A percentile compares a stretch with the other conserved stretches of the same genome.
Conservation (phyloP, 129 eudicot species). For the Helichrysum umbraculigerum region DNA sequence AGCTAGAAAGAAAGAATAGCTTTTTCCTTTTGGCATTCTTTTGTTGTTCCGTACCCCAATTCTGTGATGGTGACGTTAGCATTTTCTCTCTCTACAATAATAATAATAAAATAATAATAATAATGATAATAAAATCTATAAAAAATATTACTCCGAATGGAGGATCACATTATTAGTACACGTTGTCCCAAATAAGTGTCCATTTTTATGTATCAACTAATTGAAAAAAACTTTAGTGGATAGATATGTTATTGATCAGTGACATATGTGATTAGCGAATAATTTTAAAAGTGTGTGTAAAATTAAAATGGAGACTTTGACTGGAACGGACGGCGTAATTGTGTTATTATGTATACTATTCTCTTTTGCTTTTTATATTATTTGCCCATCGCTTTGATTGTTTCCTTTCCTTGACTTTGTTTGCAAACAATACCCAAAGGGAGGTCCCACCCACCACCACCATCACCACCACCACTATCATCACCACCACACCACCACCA, state of each 20-base stretch:
- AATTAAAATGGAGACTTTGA: too few species aligned
- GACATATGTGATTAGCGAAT: too few species aligned
- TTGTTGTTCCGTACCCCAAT: slow-evolving; percentile 44
- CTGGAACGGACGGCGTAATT: background rate
- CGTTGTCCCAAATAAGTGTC: too few species aligned
- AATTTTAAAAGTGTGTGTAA: too few species aligned
- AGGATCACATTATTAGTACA: too few species aligned
- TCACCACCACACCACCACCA: slow-evolving; percentile 26
- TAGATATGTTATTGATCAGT: too few species aligned
- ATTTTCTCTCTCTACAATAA: slow-evolving; percentile 16
- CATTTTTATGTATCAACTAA: too few species aligned
- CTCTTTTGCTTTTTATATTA: slow-evolving; percentile 28
- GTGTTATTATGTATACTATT: slow-evolving; percentile 21
- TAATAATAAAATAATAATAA: background rate
- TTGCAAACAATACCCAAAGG: slow-evolving; percentile 22
- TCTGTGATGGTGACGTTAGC: slow-evolving; percentile 40
- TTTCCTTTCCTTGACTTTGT: slow-evolving; percentile 37
- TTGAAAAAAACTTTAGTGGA: too few species aligned
- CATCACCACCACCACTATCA: slow-evolving; percentile 31
- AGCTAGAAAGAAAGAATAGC: slow-evolving; percentile 23
- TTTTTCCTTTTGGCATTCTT: slow-evolving; percentile 30
- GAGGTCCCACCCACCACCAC: slow-evolving; percentile 35
- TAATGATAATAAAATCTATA: background rate
- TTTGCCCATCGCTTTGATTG: slow-evolving; percentile 29
- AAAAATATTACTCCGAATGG: too few species aligned